Evolutionary conservation across 768 basidiomycete genomes (phyloP).

Genomic region (Boletus subparvulus): DNA sequence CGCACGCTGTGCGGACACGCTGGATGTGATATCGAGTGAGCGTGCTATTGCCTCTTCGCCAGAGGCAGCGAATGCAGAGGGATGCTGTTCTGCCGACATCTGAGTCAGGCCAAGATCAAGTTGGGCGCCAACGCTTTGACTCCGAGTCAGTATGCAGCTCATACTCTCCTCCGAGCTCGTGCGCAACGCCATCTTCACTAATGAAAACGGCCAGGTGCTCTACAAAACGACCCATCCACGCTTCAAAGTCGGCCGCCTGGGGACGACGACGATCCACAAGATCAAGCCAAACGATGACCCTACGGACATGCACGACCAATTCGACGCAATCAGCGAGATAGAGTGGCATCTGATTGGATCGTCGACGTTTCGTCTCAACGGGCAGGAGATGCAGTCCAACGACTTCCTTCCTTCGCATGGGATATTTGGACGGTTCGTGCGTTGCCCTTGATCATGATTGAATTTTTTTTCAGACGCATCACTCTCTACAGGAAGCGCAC

Average conservation of each 20-base stretch:
- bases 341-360: constrained; percentile 34
- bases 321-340: constrained; percentile 34
- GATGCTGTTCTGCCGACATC: constrained; percentile 15
- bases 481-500: constrained; percentile 20
- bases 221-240: constrained; percentile 30
- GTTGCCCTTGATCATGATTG: background rate
- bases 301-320: constrained; percentile 29
- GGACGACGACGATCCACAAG: constrained; percentile 28
- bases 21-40: constrained; percentile 46
- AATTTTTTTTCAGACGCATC: background rate
- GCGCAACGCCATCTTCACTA: constrained; percentile 25
- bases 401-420: constrained; percentile 27
- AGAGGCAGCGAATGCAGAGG: constrained; percentile 48
- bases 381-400: constrained; percentile 23
- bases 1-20: constrained; percentile 34
- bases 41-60: constrained; percentile 66
- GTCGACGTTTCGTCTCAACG: constrained; percentile 31
- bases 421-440: constrained; percentile 22
- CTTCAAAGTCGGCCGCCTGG: background rate
- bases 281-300: constrained; percentile 22
- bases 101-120: background rate
- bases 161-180: constrained; percentile 22
- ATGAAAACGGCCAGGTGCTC: constrained; percentile 27
- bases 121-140: too few species aligned
- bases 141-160: constrained; percentile 16